Percentiles rank a stretch among this genome's conserved stretches.
Conservation (phyloP, 805 yeast genomes). For the Huiozyma naganishii region DNA sequence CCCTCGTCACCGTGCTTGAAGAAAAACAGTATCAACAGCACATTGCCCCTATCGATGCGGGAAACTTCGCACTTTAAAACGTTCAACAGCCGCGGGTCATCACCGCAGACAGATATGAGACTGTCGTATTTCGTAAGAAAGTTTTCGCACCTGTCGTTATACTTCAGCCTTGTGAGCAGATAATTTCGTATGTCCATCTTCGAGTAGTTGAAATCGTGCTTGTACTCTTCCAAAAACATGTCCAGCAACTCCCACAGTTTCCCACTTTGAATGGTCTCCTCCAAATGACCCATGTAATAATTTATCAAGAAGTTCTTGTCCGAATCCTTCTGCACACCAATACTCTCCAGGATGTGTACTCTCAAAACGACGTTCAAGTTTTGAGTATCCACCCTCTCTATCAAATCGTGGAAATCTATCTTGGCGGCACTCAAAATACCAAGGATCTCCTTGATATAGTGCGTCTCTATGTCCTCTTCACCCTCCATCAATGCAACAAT, state of each 20-base stretch:
- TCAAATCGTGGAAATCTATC: constrained; percentile 9
- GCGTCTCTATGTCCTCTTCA: not conserved
- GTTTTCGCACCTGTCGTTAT: constrained; percentile 2
- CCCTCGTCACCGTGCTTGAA: not conserved
- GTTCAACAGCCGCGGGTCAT: not conserved
- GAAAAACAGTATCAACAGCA: constrained; percentile 5
- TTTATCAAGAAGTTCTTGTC: constrained; percentile 19
- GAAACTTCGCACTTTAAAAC: constrained; percentile 4
- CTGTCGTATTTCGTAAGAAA: constrained; percentile 8
- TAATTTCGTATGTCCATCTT: constrained; percentile 15
- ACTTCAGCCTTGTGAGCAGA: constrained; percentile 12
- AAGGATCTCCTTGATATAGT: constrained; percentile 4
- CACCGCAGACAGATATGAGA: constrained; percentile 1
- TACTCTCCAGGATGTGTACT: constrained; percentile 17
- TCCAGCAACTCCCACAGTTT: constrained; percentile 13
- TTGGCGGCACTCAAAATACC: constrained; percentile 6
- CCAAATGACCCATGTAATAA: constrained; percentile 18
- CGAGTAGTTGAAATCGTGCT: constrained; percentile 15
- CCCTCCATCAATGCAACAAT: constrained; percentile 2
- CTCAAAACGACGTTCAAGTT: constrained; percentile 11
- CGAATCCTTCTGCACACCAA: constrained; percentile 11
- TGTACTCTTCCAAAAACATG: constrained; percentile 11
- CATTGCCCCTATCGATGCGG: constrained; percentile 13
- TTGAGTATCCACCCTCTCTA: constrained; percentile 5
- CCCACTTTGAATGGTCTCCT: constrained; percentile 9